phyloP scores from a whole-genome alignment of 2,329 filamentous ascomycete genomes.

The Fusarium udum region DNA sequence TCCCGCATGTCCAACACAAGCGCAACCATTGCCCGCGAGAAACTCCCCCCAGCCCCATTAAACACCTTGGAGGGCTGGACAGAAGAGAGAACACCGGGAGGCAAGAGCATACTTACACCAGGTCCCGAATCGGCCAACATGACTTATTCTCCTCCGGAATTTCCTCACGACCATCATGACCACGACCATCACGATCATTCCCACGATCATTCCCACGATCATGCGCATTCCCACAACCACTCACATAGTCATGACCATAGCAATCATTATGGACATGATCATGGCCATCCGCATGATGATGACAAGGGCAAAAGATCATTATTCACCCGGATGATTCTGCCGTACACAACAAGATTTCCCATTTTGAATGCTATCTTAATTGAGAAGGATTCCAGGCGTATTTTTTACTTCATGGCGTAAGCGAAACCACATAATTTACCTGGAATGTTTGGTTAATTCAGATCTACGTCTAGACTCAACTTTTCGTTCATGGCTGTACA shows the following conservation, averaged over 20 bases:
- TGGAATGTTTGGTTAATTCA: constrained; percentile 28
- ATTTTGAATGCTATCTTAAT: constrained; percentile 85
- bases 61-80: constrained; percentile 53
- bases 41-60: constrained; percentile 46
- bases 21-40: constrained; percentile 44
- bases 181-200: constrained; percentile 42
- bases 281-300: constrained; percentile 49
- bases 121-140: constrained; percentile 42
- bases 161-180: constrained; percentile 43
- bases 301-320: constrained; percentile 65
- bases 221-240: constrained; percentile 41
- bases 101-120: constrained; percentile 52
- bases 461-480: constrained; percentile 72
- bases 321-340: constrained; percentile 78
- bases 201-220: constrained; percentile 40
- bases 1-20: constrained; percentile 47
- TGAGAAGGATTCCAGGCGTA: constrained; percentile 91
- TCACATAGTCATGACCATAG: constrained; percentile 35
- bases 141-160: constrained; percentile 45
- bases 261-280: constrained; percentile 34
- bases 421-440: constrained; percentile 42
- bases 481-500: constrained; percentile 95
- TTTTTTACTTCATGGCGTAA: constrained; percentile 96
- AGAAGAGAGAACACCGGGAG: constrained; percentile 52
- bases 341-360: constrained; percentile 74